phyloP scores from a whole-genome alignment of 2,329 filamentous ascomycete genomes.

The Fusarium xylarioides region DNA sequence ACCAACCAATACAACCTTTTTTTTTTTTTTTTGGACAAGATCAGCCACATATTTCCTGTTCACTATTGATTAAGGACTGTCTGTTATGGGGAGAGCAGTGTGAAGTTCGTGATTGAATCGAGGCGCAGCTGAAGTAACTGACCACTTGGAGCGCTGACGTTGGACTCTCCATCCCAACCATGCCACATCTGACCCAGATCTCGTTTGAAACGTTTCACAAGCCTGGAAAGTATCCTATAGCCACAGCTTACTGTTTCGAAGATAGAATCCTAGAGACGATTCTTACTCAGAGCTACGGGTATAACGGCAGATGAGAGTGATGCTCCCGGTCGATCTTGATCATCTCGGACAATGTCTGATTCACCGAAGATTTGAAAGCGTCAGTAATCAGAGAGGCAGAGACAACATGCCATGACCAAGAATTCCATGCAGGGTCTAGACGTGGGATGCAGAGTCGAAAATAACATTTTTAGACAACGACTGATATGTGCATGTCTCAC shows the following conservation, averaged over 20 bases:
- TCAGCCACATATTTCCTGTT: not conserved
- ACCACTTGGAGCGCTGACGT: slow-evolving; percentile 15
- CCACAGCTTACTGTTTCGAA: slow-evolving; percentile 4
- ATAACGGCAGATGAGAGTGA: not conserved
- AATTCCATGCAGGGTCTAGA: slow-evolving; percentile 13
- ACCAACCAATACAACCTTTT: slow-evolving; percentile 6
- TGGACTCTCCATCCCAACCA: not conserved
- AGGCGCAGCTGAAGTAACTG: slow-evolving; percentile 8
- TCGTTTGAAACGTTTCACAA: slow-evolving; percentile 31
- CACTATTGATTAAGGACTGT: not conserved
- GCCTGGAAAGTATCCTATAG: slow-evolving; percentile 7
- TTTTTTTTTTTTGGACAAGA: slow-evolving; percentile 2
- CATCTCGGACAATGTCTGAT: not conserved
- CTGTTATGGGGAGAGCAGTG: not conserved
- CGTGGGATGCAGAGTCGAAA: not conserved
- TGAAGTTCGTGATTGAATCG: not conserved
- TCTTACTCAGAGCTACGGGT: not conserved
- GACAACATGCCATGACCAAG: not conserved
- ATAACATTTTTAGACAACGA: not conserved
- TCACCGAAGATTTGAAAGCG: not conserved
- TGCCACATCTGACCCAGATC: not conserved
- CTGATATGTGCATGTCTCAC: slow-evolving; percentile 26
- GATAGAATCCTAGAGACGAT: not conserved
- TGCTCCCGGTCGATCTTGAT: not conserved
- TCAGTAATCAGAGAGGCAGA: not conserved